These are phyloP conservation scores for Xylariaceae sp. DNA, from an alignment of 2,329 filamentous ascomycete species.

Conservation along the genomic window DNA sequence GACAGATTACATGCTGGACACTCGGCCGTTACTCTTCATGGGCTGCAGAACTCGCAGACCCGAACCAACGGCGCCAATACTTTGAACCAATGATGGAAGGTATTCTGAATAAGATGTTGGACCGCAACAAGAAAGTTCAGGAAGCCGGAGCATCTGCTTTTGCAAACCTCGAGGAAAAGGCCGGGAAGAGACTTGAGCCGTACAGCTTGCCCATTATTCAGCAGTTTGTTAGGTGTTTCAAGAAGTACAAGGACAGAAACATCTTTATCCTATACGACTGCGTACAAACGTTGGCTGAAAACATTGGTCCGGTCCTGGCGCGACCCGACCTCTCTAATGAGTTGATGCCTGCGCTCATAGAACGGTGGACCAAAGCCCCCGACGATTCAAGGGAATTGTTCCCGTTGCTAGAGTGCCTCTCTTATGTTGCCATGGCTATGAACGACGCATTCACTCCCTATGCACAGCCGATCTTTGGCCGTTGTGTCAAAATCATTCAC, in stretches of 20 bases:
- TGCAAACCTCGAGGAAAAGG: conserved; percentile 93
- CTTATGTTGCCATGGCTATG: conserved; percentile 89
- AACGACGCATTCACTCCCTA: conserved; percentile 84
- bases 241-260: conserved; percentile 96
- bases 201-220: conserved; percentile 90
- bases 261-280: conserved; percentile 99
- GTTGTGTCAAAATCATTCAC: conserved; percentile 91
- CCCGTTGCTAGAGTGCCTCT: conserved; percentile 92
- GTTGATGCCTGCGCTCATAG: conserved; percentile 91
- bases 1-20: conserved; percentile 98
- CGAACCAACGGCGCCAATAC: conserved; percentile 72
- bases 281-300: conserved; percentile 94
- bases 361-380: conserved; percentile 83
- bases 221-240: conserved; percentile 92
- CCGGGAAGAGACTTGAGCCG: conserved; percentile 78
- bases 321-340: conserved; percentile 79
- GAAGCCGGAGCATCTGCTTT: conserved; percentile 96
- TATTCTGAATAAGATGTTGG: conserved; percentile 91
- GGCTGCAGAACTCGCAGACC: conserved; percentile 78
- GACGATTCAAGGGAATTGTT: conserved; percentile 94
- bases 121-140: conserved; percentile 97
- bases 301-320: conserved; percentile 83
- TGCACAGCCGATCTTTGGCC: conserved; percentile 82
- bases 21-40: conserved; percentile 91
- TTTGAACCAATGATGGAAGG: conserved; percentile 98